Evolutionary conservation across 2,329 filamentous ascomycete species (phyloP).

Genomic region (Monosporascus sp.): DNA sequence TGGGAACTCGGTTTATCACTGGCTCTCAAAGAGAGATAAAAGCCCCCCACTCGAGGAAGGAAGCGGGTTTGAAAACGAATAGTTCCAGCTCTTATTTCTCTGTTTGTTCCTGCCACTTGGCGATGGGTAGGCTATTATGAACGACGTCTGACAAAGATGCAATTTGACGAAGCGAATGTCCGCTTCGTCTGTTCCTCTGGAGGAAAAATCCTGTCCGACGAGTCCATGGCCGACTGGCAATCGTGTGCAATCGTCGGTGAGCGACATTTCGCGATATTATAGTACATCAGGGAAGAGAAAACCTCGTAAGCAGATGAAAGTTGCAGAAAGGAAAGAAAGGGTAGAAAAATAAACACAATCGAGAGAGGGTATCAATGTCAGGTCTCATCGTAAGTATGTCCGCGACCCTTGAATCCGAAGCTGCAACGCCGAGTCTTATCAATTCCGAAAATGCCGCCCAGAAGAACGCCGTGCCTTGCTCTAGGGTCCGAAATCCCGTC

Average conservation of each 20-base stretch:
- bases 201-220: too few species aligned
- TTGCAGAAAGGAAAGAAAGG: not conserved
- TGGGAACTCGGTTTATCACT: not conserved
- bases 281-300: not conserved
- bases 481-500: too few species aligned
- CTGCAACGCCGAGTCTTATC: not conserved
- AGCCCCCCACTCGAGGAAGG: constrained; percentile 8
- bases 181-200: not conserved
- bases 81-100: constrained; percentile 10
- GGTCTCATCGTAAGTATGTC: not conserved
- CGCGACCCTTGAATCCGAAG: not conserved
- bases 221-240: not conserved
- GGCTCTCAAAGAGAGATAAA: not conserved
- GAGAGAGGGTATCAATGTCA: not conserved
- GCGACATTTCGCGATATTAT: not conserved
- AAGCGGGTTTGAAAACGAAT: constrained; percentile 2
- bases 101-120: constrained; percentile 24
- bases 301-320: not conserved
- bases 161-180: constrained; percentile 15
- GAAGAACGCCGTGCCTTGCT: too few species aligned
- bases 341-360: not conserved
- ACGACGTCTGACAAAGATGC: constrained; percentile 5
- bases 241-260: not conserved
- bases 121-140: constrained; percentile 11
- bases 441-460: too few species aligned